Conservation (phyloP, 208 protist genomes). For the Tritrichomonas musculus region DNA sequence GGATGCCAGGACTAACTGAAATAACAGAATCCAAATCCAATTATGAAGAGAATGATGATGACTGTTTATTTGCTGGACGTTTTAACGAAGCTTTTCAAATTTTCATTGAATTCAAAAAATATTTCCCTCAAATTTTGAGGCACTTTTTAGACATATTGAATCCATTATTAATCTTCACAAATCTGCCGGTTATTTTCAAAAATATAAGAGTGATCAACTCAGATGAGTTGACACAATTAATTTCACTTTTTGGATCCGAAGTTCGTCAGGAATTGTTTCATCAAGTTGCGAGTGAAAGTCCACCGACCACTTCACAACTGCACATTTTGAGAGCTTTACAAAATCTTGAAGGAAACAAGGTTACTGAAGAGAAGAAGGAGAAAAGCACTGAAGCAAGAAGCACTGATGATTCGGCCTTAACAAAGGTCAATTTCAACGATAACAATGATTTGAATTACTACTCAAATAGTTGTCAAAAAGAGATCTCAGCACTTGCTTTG, state of each 20-base stretch:
- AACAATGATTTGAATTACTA: no score
- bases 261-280: background rate
- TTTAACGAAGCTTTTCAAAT: background rate
- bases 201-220: background rate
- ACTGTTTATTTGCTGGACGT: no score
- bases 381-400: no score
- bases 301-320: background rate
- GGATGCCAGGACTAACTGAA: no score
- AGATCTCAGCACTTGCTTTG: background rate
- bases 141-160: slow-evolving; percentile 7
- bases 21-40: no score
- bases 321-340: background rate
- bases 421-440: no score
- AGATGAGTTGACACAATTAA: background rate
- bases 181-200: background rate
- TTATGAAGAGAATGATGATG: no score
- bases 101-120: background rate
- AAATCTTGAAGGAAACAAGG: no score
- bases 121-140: background rate
- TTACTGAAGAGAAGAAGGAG: no score
- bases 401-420: no score
- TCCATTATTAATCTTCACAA: background rate
- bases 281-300: background rate
- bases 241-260: background rate
- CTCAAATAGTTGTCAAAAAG: background rate